Evolutionary conservation across 225 moss, liverwort and hornwort genomes (phyloP).

Genomic region (Antitrichia curtipendula): DNA sequence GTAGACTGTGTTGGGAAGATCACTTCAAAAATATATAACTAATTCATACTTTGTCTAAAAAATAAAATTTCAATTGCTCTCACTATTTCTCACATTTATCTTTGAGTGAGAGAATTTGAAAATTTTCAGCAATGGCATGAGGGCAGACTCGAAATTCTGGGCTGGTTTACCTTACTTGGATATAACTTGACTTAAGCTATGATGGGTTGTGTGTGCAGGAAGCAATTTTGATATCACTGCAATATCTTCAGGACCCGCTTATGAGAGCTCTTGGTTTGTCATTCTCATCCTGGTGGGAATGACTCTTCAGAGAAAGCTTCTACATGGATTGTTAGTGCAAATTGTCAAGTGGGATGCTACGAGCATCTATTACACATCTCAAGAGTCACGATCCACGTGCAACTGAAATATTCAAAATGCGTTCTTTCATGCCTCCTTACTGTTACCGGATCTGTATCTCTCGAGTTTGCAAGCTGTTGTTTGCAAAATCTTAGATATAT

Average conservation of each 20-base stretch:
- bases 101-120: no score
- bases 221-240: constrained; percentile 15
- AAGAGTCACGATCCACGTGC: not conserved
- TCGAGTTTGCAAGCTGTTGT: not conserved
- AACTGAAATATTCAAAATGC: not conserved
- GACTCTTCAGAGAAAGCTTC: not conserved
- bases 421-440: not conserved
- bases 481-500: not conserved
- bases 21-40: no score
- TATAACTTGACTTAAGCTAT: not conserved
- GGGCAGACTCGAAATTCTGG: no score
- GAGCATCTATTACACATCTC: no score
- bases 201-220: constrained; percentile 7
- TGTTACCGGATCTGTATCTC: not conserved
- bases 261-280: constrained; percentile 15
- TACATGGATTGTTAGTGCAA: not conserved
- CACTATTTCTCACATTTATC: no score
- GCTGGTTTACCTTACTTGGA: no score
- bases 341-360: not conserved
- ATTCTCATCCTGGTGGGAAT: constrained; percentile 12
- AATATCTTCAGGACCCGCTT: constrained; percentile 24
- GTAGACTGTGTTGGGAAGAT: no score
- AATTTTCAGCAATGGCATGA: no score
- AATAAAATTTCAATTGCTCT: no score
- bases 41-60: no score